Evolutionary conservation across 805 yeast species (phyloP), one percentile per base, ranked within the genome.

Genomic region (Candida wancherniae): DNA sequence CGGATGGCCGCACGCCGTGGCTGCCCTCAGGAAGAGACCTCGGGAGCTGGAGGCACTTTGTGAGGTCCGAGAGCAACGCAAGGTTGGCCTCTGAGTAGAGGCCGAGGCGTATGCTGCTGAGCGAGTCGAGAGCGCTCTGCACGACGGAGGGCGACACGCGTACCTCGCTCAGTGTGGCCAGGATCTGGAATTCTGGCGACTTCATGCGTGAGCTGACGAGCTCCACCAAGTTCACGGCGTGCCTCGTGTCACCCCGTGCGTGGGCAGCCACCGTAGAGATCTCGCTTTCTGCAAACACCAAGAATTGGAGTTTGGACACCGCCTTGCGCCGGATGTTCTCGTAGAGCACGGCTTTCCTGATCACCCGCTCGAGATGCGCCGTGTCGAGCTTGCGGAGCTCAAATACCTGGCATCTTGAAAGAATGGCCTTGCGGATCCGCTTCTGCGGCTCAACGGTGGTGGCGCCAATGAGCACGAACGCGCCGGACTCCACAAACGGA

Each of bases 391-490:
- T 70, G 26, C 73, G 64, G 39, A 92, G 61, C 5, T 78, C 78
- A 51, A 87, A 83, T 0, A 86, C 76, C 36, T 87, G 80, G 49
- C 95, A 84, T 35, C 99, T 61, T 5, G 95, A 84, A 16, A 86
- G 53, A 19, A 92, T 61, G 0, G 97, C 97, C 33, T 81, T 75
- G 38, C 87, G 78, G 24, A 92, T 58, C 46, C 85, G 80, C 47
- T 82, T 80, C 28, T 83, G 77, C 4, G 97, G 96, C 11, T 43
- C 43, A 9, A 40, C 44, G 0, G 97, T 88, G 0, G 98, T 92
- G n/a, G 97, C 97, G 4, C 98, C 98, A 30, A 90, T 77, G 24
- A 92, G 67, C 1, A 78, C 75, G 25, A 88, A 75, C 31, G 76
- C 76, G 3, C 97, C 97, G 17, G 73, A 63, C 53, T 92, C 99